phyloP scores from a whole-genome alignment of 2,329 filamentous ascomycete genomes.

The Aureobasidium sp. region DNA sequence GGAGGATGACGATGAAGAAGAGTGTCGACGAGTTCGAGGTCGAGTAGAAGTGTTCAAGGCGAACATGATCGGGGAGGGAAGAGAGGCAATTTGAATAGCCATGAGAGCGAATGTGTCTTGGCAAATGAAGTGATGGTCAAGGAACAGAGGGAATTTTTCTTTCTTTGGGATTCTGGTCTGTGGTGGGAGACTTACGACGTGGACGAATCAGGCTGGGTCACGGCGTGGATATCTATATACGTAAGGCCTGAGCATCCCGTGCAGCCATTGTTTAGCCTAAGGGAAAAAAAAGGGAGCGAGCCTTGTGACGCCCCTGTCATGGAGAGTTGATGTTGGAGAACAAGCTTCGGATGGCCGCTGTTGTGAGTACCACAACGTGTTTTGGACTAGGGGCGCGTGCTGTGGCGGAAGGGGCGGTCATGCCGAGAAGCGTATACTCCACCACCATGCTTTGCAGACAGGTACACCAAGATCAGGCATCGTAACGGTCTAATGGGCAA shows the following conservation, averaged over 20 bases:
- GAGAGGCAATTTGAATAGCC: constrained; percentile 10
- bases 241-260: constrained; percentile 8
- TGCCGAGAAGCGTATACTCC: constrained; percentile 10
- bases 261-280: constrained; percentile 10
- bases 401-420: constrained; percentile 7
- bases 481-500: constrained; percentile 1
- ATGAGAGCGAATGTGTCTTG: constrained; percentile 6
- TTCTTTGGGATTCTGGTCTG: constrained; percentile 3
- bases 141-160: background rate
- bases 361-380: constrained; percentile 9
- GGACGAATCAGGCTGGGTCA: constrained; percentile 13
- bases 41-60: constrained; percentile 8
- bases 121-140: constrained; percentile 5
- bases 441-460: constrained; percentile 9
- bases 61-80: constrained; percentile 17
- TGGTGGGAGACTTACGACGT: constrained; percentile 11
- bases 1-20: constrained; percentile 16
- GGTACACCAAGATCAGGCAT: constrained; percentile 3
- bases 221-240: constrained; percentile 11
- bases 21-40: background rate
- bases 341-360: constrained; percentile 10
- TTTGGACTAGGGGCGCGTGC: constrained; percentile 7
- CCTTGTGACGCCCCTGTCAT: constrained; percentile 11
- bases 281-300: constrained; percentile 1
- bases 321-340: constrained; percentile 10